Evolutionary conservation across 257 asterid species (phyloP).

Genomic region (Jaltomata sinuosa): DNA sequence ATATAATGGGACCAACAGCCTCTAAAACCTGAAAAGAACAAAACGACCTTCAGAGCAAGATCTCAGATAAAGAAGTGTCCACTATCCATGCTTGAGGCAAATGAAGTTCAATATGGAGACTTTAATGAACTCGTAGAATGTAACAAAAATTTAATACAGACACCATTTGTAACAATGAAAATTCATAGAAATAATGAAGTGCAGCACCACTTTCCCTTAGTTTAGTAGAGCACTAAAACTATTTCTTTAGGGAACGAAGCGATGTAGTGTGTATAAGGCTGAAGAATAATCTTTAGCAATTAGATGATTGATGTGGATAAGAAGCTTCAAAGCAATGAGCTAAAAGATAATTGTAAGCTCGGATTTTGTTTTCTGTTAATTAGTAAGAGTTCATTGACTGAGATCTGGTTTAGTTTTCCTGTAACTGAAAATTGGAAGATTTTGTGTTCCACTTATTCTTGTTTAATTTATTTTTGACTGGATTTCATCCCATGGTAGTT

Average conservation of each 20-base stretch:
- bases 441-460: not conserved
- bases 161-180: not conserved
- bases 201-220: not conserved
- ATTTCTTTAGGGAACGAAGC: not conserved
- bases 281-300: not conserved
- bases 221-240: not conserved
- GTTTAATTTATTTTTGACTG: not conserved
- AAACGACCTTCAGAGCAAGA: slow-evolving; percentile 2
- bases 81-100: slow-evolving; percentile 2
- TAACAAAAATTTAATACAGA: not conserved
- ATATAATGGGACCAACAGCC: slow-evolving; percentile 95
- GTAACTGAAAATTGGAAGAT: not conserved
- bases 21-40: slow-evolving; percentile 66
- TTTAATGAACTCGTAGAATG: not conserved
- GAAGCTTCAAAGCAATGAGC: not conserved
- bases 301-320: not conserved
- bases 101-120: not conserved
- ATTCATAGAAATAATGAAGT: not conserved
- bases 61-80: slow-evolving; percentile 4
- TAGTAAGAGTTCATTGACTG: not conserved
- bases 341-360: not conserved
- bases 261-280: not conserved
- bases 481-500: not conserved
- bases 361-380: not conserved
- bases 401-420: not conserved